Evolutionary conservation across 2,329 filamentous ascomycete species (phyloP).

Genomic region (Calonectria leucothoes): DNA sequence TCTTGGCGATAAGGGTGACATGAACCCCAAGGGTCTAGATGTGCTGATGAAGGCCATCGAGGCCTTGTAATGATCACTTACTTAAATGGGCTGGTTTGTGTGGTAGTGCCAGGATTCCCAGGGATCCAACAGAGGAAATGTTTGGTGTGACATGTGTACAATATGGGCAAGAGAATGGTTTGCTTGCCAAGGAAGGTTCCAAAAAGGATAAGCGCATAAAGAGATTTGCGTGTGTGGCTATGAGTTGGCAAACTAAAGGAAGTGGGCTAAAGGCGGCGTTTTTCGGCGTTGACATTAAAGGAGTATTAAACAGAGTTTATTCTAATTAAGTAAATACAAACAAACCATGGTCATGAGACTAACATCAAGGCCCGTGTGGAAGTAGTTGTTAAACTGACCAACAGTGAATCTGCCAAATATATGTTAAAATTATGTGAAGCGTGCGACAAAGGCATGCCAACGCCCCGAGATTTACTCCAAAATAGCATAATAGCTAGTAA

Average conservation of each 20-base stretch:
- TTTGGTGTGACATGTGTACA: conserved; percentile 30
- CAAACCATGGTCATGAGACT: background rate
- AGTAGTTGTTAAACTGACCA: background rate
- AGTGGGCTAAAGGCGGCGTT: background rate
- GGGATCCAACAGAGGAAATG: background rate
- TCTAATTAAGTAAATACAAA: background rate
- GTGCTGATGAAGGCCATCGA: conserved; percentile 72
- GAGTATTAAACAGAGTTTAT: background rate
- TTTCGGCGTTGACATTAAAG: background rate
- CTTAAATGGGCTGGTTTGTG: conserved; percentile 7
- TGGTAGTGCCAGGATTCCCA: background rate
- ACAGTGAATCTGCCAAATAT: background rate
- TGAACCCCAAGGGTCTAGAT: conserved; percentile 65
- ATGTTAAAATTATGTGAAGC: background rate
- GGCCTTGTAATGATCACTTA: conserved; percentile 57
- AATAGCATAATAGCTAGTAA: no score
- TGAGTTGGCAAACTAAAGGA: conserved; percentile 4
- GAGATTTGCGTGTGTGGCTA: conserved; percentile 2
- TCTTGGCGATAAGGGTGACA: conserved; percentile 68
- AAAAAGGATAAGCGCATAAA: conserved; percentile 2
- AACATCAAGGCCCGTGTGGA: background rate
- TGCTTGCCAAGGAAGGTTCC: conserved; percentile 14
- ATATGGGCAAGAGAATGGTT: conserved; percentile 10
- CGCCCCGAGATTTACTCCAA: no score
- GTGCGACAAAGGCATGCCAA: no score